Conservation (phyloP, 768 basidiomycete genomes). For the Collybia sordida region DNA sequence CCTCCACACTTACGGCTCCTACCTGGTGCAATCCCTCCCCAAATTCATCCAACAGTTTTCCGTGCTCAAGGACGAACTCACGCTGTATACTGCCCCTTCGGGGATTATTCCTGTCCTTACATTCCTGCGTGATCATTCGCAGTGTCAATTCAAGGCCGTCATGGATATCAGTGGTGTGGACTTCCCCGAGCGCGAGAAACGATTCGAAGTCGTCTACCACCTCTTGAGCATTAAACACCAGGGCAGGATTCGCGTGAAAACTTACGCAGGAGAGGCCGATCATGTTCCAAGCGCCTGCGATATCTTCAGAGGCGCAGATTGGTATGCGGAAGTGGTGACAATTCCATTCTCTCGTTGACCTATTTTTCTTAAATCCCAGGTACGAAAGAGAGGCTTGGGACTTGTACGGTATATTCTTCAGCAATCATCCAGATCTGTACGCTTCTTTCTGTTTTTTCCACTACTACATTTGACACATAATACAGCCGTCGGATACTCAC, state of each 20-base stretch:
- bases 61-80: conserved; percentile 93
- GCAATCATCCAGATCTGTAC: conserved; percentile 92
- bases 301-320: conserved; percentile 90
- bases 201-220: conserved; percentile 98
- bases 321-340: conserved; percentile 49
- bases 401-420: conserved; percentile 95
- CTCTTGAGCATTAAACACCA: conserved; percentile 77
- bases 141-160: conserved; percentile 89
- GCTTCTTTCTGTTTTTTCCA: conserved; percentile 28
- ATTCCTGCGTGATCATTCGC: conserved; percentile 93
- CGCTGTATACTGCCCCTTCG: conserved; percentile 82
- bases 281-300: conserved; percentile 81
- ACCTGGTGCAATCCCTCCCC: conserved; percentile 89
- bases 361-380: conserved; percentile 37
- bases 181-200: conserved; percentile 88
- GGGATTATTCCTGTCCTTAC: conserved; percentile 83
- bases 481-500: conserved; percentile 92
- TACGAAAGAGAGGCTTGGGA: conserved; percentile 99
- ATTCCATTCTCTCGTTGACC: neutral
- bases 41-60: conserved; percentile 99
- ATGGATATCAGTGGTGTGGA: conserved; percentile 97
- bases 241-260: conserved; percentile 93
- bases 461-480: conserved; percentile 10
- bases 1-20: conserved; percentile 91
- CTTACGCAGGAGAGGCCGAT: conserved; percentile 91